Base-by-base conservation (phyloP, 345 rosid species). In the Sonneratia alba region DNA sequence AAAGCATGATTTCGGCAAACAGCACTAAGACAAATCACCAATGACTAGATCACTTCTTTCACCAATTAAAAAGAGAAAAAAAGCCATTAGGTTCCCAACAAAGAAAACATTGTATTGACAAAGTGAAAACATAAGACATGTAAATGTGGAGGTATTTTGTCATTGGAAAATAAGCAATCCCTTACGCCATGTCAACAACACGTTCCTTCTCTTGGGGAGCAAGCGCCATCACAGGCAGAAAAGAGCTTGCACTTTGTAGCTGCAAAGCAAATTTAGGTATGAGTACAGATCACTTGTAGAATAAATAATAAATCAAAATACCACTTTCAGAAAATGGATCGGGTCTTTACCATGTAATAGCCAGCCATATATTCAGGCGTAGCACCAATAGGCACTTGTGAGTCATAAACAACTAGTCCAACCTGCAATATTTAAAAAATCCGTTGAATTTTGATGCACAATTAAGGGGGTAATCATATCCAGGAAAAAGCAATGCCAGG, bases 311-410 rank as follows among this genome's bases (percentile, higher is more conserved):
- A 36, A 51, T 22, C 12, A 45, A 16, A 62, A 65, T 42, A 55
- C 22, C 64, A n/a, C 49, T 57, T 5, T 36, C 36, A 43, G 36
- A 67, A 45, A 36, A 57, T 70, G 45, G 1, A 36, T 69, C 48
- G 43, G 76, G 2, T 13, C 57, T 66, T 66, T 77, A 95, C 99
- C 93, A 92, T 90, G 81, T 92, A 95, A 79, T 78, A 86, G 53
- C 99, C 99, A 67, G 98, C 94, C 92, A 95, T 85, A 79, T 92
- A 92, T 79, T 95, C 99, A 68, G 99, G 97, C 72, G 99, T 95
- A 24, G 98, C 97, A 80, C 99, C 98, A 11, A 95, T 87, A 34
- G 97, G 96, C 56, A 92, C 97, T 85, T 92, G 99, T 16, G 97
- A 92, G 71, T 95, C 97, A 71, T 90, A 90, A 22, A 92, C 87